These are phyloP conservation scores for Erythrophleum ivorense DNA, from an alignment of 331 rosid species.

Conservation along the genomic window DNA sequence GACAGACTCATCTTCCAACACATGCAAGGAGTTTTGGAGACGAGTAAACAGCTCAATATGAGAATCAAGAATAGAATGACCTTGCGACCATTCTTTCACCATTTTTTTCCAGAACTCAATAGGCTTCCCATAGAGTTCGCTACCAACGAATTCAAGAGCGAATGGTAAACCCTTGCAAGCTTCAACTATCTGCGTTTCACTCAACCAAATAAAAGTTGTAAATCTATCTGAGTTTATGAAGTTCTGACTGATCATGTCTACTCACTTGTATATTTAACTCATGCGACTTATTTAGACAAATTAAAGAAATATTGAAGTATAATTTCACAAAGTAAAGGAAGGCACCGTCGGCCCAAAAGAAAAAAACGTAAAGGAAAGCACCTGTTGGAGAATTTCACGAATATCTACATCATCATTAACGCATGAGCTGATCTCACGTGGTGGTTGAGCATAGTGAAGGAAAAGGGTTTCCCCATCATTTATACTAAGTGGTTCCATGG, in stretches of 20 bases:
- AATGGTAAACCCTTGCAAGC: constrained; percentile 53
- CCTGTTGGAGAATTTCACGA: background rate
- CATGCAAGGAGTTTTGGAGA: constrained; percentile 52
- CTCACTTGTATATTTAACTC: too few species aligned
- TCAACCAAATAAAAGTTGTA: background rate
- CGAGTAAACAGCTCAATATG: constrained; percentile 24
- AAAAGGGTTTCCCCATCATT: constrained; percentile 12
- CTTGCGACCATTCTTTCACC: constrained; percentile 32
- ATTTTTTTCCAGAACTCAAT: constrained; percentile 40
- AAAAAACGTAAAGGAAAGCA: background rate
- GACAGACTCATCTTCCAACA: constrained; percentile 28
- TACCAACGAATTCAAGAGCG: constrained; percentile 52
- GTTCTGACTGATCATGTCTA: too few species aligned
- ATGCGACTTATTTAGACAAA: too few species aligned
- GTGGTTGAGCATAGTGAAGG: background rate
- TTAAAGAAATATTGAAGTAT: background rate
- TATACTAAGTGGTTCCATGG: background rate
- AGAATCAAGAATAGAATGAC: constrained; percentile 35
- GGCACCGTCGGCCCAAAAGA: too few species aligned
- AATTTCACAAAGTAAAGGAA: too few species aligned
- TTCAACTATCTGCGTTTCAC: constrained; percentile 50
- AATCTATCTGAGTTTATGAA: too few species aligned
- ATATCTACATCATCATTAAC: background rate
- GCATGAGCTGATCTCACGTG: background rate
- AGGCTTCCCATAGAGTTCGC: constrained; percentile 42